Percentiles rank a stretch among this genome's conserved stretches.
phyloP scores from a whole-genome alignment of 2,329 filamentous ascomycete species.

The Aspergillus sp. region DNA sequence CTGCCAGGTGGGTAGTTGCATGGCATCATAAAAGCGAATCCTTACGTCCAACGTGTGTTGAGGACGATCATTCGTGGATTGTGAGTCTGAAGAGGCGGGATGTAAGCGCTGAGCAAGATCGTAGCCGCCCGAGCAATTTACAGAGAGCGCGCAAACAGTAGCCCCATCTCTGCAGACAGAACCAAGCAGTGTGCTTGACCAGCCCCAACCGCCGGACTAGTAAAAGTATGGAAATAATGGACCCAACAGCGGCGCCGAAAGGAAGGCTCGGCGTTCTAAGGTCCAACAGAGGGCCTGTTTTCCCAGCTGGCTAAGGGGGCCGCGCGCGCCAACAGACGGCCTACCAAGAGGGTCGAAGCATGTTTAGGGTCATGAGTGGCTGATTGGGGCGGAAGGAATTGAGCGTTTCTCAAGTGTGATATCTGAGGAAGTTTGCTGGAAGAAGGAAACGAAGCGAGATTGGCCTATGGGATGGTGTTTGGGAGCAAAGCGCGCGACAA shows the following conservation, averaged over 20 bases:
- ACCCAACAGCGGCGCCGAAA: conserved; percentile 12
- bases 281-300: conserved; percentile 10
- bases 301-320: conserved; percentile 16
- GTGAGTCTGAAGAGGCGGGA: conserved; percentile 3
- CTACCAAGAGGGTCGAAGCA: conserved; percentile 22
- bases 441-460: not conserved
- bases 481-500: conserved; percentile 30
- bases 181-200: conserved; percentile 17
- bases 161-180: not conserved
- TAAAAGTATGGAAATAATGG: conserved; percentile 16
- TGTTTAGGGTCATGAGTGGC: conserved; percentile 6
- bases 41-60: not conserved
- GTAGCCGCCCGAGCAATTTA: conserved; percentile 19
- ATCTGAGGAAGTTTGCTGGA: not conserved
- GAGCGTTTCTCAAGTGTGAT: conserved; percentile 8
- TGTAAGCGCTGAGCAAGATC: conserved; percentile 14
- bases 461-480: conserved; percentile 10
- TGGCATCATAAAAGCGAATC: conserved; percentile 5
- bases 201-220: conserved; percentile 15
- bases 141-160: not conserved
- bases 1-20: conserved; percentile 13
- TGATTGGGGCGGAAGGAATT: conserved; percentile 12
- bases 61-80: conserved; percentile 6
- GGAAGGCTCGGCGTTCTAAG: not conserved
- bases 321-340: conserved; percentile 24